Evolutionary conservation across 202 grass and related monocot genomes (phyloP), one percentile per base, ranked within the genome.

Genomic region (Carex arenaria): DNA sequence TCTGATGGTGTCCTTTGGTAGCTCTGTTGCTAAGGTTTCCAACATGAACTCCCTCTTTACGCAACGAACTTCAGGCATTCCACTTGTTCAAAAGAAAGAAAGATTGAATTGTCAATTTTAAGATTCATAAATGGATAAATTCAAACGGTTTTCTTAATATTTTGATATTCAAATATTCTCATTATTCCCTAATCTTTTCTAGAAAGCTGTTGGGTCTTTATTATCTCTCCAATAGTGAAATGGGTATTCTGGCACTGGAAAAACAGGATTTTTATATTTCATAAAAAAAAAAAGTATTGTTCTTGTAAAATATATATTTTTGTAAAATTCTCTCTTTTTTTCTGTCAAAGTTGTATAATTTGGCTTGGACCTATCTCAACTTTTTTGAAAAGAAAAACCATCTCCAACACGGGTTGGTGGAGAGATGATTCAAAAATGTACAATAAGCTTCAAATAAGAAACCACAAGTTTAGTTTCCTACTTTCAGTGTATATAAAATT

Each of bases 1-100:
- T 77, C 82, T 90, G 56, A 97, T 89, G 13, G 88, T 90, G 75
- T 80, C 88, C 10, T 18, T 28, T 4, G 91, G 94, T 26, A 97
- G 82, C 65, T 92, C 89, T 17, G 62, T 86, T 40, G 82, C 89
- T 31, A 97, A 84, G 67, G 69, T 59, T 71, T 87, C 79, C 17
- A 93, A 47, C 31, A 97, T 42, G 38, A 97, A 5, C 82, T 92
- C 85, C 3, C 94, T 84, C 79, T 65, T 83, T 13, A 93, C 74
- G 42, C 89, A 82, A n/a, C 89, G 85, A 57, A 87, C 3, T 71
- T 97, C 89, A 10, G 76, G 22, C 7, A 55, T 77, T 40, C 81
- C 86, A 19, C 88, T 92, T 74, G 31, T 14, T 67, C 12, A 57
- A 26, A 23, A n/a, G 45, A 65, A 36, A 42, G 12, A 10, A n/a